Evolutionary conservation across 768 basidiomycete species (phyloP).

Genomic region (Candolleomyces efflorescens): DNA sequence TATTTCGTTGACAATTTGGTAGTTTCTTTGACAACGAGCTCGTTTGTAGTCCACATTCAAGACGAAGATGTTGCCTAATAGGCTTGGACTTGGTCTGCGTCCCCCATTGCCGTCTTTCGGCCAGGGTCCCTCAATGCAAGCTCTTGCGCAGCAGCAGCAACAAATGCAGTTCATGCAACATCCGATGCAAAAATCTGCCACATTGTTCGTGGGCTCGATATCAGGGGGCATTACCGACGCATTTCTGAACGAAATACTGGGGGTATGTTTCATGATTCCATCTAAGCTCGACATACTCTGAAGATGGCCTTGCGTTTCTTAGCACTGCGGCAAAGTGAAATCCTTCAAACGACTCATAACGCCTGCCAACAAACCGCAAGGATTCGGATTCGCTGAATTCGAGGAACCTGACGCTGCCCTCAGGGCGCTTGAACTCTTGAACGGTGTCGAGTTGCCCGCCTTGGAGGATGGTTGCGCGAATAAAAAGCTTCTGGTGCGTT

Average conservation of each 20-base stretch:
- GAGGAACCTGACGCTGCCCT: conserved; percentile 91
- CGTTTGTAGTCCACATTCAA: not conserved
- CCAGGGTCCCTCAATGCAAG: conserved; percentile 88
- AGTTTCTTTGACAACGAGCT: not conserved
- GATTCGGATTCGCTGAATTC: conserved; percentile 95
- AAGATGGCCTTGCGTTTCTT: not conserved
- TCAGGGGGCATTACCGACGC: conserved; percentile 86
- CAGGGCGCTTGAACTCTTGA: conserved; percentile 53
- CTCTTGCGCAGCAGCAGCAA: conserved; percentile 87
- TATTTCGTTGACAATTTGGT: not conserved
- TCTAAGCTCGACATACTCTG: not conserved
- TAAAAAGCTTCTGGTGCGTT: conserved; percentile 61
- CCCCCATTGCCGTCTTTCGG: conserved; percentile 84
- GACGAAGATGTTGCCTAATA: conserved; percentile 65
- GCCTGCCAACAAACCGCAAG: conserved; percentile 90
- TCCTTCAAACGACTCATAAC: conserved; percentile 93
- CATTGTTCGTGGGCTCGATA: conserved; percentile 92
- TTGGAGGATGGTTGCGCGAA: conserved; percentile 47
- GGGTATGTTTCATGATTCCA: conserved; percentile 43
- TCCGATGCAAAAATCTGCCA: conserved; percentile 65
- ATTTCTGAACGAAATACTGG: conserved; percentile 74
- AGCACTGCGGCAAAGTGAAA: conserved; percentile 89
- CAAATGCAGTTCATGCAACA: conserved; percentile 66
- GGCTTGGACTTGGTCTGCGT: conserved; percentile 86
- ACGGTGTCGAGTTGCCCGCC: conserved; percentile 49